Percentiles rank a stretch among this genome's conserved stretches.
Conservation (phyloP, 495 filamentous ascomycete genomes). For the Thozetella sp. region DNA sequence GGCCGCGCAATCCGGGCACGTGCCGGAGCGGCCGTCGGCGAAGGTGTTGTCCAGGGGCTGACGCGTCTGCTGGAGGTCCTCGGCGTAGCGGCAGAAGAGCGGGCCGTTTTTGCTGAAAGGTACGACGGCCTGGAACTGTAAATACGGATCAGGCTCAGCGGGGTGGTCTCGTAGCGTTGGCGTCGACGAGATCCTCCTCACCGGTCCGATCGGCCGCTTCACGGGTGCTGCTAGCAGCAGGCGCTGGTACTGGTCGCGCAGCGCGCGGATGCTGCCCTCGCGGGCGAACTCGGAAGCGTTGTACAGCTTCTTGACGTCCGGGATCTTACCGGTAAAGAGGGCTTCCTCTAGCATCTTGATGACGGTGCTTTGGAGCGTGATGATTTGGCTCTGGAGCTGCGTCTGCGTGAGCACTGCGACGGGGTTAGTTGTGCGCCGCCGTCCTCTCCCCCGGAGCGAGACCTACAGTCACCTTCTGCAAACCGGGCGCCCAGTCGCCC, state of each 20-base stretch:
- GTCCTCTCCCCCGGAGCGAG: not conserved
- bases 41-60: constrained; percentile 6
- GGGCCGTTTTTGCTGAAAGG: constrained; percentile 8
- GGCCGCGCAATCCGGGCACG: constrained; percentile 20
- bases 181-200: constrained; percentile 25
- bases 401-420: constrained; percentile 29
- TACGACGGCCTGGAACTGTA: not conserved
- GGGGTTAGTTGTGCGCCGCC: not conserved
- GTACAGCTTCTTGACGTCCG: constrained; percentile 25
- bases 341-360: constrained; percentile 32
- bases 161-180: constrained; percentile 14
- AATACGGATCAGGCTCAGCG: not conserved
- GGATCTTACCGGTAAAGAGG: constrained; percentile 19
- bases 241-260: constrained; percentile 35
- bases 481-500: constrained; percentile 25
- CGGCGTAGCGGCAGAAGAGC: constrained; percentile 29
- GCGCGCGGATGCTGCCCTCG: constrained; percentile 28
- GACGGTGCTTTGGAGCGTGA: constrained; percentile 30
- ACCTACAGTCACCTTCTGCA: constrained; percentile 33
- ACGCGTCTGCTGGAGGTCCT: constrained; percentile 18
- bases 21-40: not conserved
- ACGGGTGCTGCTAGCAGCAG: constrained; percentile 16
- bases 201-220: constrained; percentile 13
- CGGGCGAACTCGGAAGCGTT: constrained; percentile 36
- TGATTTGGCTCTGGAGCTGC: constrained; percentile 34